phyloP scores from a whole-genome alignment of 2,329 filamentous ascomycete species.

The Xylariales sp. region DNA sequence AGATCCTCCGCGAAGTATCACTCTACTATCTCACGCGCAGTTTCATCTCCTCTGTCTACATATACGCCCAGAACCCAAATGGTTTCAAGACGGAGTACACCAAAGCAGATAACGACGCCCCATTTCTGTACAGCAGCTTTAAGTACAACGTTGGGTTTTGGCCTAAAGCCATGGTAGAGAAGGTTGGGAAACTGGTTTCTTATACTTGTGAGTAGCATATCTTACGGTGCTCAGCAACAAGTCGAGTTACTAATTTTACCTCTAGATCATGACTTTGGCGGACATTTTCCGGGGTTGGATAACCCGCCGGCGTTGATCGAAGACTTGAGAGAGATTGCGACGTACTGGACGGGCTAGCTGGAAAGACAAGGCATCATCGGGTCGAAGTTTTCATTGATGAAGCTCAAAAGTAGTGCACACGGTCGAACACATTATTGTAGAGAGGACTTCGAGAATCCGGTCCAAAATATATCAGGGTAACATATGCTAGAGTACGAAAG shows the following conservation, averaged over 20 bases:
- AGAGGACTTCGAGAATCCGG: no score
- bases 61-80: constrained; percentile 31
- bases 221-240: no score
- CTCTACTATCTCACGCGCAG: constrained; percentile 14
- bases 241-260: neutral
- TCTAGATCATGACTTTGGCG: constrained; percentile 16
- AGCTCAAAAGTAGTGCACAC: no score
- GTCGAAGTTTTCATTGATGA: no score
- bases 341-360: no score
- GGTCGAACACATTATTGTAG: no score
- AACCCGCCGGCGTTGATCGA: constrained; percentile 16
- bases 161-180: constrained; percentile 9
- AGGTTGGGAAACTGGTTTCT: constrained; percentile 12
- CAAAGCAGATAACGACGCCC: constrained; percentile 17
- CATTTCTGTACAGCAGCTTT: constrained; percentile 16
- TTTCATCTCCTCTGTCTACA: constrained; percentile 29
- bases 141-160: constrained; percentile 16
- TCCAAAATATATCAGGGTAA: no score
- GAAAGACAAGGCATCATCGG: no score
- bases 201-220: constrained; percentile 10
- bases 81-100: constrained; percentile 31
- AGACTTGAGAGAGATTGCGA: constrained; percentile 15
- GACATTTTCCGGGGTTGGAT: constrained; percentile 15
- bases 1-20: constrained; percentile 14
- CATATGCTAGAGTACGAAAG: no score